Base-by-base conservation (phyloP, 1,284 basidiomycete genomes). In the Porodaedalea pini region DNA sequence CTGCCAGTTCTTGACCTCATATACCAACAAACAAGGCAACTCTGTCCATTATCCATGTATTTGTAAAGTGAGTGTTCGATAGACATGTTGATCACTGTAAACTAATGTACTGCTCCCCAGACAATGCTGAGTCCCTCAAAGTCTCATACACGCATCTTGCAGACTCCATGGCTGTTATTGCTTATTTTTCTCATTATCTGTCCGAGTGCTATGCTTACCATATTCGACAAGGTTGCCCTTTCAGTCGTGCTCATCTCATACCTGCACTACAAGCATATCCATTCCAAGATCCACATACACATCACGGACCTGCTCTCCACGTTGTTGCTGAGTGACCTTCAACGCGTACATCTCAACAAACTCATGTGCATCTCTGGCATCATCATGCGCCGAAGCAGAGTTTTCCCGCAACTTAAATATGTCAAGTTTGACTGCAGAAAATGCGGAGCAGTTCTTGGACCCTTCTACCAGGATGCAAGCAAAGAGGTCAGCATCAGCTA, bases 321-420 rank as follows among this genome's bases (percentile, higher is more conserved):
- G 56, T 86, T 86, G 19, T 92, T 94, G 6, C 80, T 99, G 29
- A 91, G 97, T 52, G 96, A 98, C 67, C 83, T 99, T 19, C 90
- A 97, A 37, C 90, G 97, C 56, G 82, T 82, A 48, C 89, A 99
- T 68, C 80, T 99, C 54, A 98, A 99, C 77, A 92, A 90, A 62
- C 88, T 99, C 39, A 94, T 99, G 34, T 89, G 96, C 45, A 91
- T 99, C 10, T 85, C 88, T 4, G 97, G 97, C 32, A 97, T 99
- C n/a, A 96, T 99, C 47, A 99, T 97, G 0, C 81, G 97, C 56
- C 83, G 97, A 48, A 94, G 86, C 8, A 96, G 97, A 21, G 95
- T 99, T 8, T 98, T 99, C 74, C 97, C 97, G 11, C 97, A 99
- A 73, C 78, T 99, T 63, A 99, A 99, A 75, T 98, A 98, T 69